Percentiles rank a stretch among this genome's conserved stretches.
These are phyloP conservation scores for Volvox reticuliferus DNA, from an alignment of 139 green algal species.

Conservation along the genomic window DNA sequence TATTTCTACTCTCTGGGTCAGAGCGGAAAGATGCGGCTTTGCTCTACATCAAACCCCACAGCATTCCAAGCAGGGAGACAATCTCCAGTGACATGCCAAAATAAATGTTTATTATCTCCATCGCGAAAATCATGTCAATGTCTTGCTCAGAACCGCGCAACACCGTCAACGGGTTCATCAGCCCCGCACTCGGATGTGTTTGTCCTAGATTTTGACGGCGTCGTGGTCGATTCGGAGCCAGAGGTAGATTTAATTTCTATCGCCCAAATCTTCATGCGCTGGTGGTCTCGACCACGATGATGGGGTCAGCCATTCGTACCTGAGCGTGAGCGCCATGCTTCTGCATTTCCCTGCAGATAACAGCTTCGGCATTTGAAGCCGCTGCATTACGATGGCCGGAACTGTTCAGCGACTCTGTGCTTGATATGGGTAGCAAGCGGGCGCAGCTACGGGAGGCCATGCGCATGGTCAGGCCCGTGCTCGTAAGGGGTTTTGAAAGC, in stretches of 20 bases:
- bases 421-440: background rate
- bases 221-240: slow-evolving; percentile 75
- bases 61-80: background rate
- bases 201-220: slow-evolving; percentile 82
- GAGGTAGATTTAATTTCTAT: slow-evolving; percentile 57
- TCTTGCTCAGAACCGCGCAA: background rate
- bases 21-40: background rate
- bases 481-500: slow-evolving; percentile 75
- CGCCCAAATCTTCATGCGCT: too few relatives aligned
- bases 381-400: slow-evolving; percentile 68
- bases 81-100: background rate
- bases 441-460: slow-evolving; percentile 57
- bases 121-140: background rate
- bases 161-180: background rate
- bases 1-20: background rate
- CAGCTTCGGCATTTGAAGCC: slow-evolving; percentile 56
- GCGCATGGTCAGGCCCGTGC: slow-evolving; percentile 60
- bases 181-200: slow-evolving; percentile 70
- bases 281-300: too few relatives aligned
- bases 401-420: slow-evolving; percentile 28
- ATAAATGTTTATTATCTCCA: background rate
- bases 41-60: background rate
- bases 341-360: slow-evolving; percentile 56
- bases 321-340: background rate
- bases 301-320: too few relatives aligned